phyloP scores from a whole-genome alignment of 345 rosid species.

The Moringa oleifera region DNA sequence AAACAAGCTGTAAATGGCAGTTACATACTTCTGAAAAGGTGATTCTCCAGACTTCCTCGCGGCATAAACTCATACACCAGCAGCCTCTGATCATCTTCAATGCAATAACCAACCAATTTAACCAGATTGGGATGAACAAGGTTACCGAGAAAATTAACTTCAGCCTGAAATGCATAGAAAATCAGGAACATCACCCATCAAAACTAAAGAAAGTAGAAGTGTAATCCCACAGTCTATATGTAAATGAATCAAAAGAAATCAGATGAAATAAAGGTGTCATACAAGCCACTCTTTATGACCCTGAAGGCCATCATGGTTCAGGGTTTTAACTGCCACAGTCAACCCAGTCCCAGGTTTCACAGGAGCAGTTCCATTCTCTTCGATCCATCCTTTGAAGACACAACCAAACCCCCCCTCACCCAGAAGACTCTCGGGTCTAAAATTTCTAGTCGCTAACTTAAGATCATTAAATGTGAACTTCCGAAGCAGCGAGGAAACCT shows the following conservation, averaged over 20 bases:
- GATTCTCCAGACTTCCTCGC: constrained; percentile 82
- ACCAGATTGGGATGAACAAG: constrained; percentile 70
- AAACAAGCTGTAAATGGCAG: neutral
- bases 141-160: constrained; percentile 73
- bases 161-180: constrained; percentile 43
- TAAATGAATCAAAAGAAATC: neutral
- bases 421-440: constrained; percentile 81
- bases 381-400: constrained; percentile 94
- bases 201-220: constrained; percentile 1
- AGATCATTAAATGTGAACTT: constrained; percentile 69
- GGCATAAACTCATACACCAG: constrained; percentile 78
- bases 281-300: constrained; percentile 99
- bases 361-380: constrained; percentile 84
- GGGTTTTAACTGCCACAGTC: constrained; percentile 85
- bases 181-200: neutral
- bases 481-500: constrained; percentile 62
- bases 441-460: constrained; percentile 70
- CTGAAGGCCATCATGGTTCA: constrained; percentile 93
- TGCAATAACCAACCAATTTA: constrained; percentile 72
- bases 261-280: constrained; percentile 16
- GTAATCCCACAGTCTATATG: neutral
- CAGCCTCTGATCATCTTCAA: constrained; percentile 72
- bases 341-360: constrained; percentile 90
- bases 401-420: constrained; percentile 96
- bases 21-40: constrained; percentile 74